These are phyloP conservation scores for Polyporus arcularius DNA, from an alignment of 768 basidiomycete species.

Conservation along the genomic window DNA sequence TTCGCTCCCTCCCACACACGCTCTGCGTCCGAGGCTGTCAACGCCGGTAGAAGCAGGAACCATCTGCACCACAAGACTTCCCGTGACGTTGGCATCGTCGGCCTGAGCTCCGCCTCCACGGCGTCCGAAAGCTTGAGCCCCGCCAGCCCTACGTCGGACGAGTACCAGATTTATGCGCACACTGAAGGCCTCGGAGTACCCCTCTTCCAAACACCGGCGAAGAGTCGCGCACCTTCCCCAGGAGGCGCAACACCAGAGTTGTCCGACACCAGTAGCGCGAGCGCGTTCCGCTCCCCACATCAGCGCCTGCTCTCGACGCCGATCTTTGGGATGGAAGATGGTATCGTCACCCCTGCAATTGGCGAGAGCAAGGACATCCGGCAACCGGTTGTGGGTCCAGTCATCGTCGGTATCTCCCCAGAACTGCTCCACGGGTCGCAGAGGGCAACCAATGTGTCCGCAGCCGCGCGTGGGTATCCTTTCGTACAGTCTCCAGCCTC, in stretches of 20 bases:
- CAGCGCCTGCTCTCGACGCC: conserved; percentile 13
- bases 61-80: conserved; percentile 42
- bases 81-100: conserved; percentile 55
- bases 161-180: conserved; percentile 9
- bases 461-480: background rate
- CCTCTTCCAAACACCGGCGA: conserved; percentile 38
- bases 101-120: conserved; percentile 37
- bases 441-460: conserved; percentile 1
- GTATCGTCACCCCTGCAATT: conserved; percentile 57
- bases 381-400: conserved; percentile 62
- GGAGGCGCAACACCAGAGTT: conserved; percentile 19
- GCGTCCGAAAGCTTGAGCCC: conserved; percentile 20
- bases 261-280: conserved; percentile 21
- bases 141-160: conserved; percentile 18
- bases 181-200: conserved; percentile 26
- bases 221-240: conserved; percentile 34
- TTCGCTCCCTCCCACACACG: conserved; percentile 37
- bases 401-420: conserved; percentile 45
- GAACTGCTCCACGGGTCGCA: conserved; percentile 11
- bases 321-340: conserved; percentile 21
- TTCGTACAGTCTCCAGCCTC: conserved; percentile 8
- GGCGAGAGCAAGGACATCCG: conserved; percentile 62
- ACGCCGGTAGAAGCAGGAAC: conserved; percentile 30
- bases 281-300: conserved; percentile 10
- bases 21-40: conserved; percentile 49